A percentile compares a stretch with the other conserved stretches of the same genome.
These are phyloP conservation scores for Logfia minima DNA, from an alignment of 129 eudicot species.

Conservation along the genomic window DNA sequence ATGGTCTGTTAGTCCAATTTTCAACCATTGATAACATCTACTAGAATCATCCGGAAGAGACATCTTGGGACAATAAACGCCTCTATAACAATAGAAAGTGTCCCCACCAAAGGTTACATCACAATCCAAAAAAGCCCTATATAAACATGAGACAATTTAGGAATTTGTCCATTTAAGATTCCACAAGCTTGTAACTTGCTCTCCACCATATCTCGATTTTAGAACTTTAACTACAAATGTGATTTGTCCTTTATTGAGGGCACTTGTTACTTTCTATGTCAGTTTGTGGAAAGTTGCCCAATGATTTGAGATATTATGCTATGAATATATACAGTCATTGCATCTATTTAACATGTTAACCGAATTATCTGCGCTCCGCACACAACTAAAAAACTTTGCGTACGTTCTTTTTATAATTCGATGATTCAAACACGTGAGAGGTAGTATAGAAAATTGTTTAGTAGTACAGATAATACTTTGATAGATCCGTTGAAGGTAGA, in stretches of 20 bases:
- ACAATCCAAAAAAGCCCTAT: background rate
- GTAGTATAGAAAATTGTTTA: background rate
- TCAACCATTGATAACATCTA: no score
- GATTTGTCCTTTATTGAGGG: background rate
- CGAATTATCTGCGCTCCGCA: background rate
- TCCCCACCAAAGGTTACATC: background rate
- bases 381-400: background rate
- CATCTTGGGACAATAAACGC: background rate
- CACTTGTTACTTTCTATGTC: background rate
- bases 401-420: background rate
- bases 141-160: conserved; percentile 5
- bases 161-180: conserved; percentile 13
- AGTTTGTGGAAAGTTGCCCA: background rate
- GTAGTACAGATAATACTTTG: background rate
- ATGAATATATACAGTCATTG: no score
- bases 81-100: background rate
- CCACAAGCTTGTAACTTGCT: conserved; percentile 9
- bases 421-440: background rate
- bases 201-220: background rate
- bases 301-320: background rate
- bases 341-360: background rate
- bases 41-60: no score
- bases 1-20: no score
- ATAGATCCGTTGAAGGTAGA: conserved; percentile 17
- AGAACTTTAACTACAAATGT: background rate